A percentile compares a stretch with the other conserved stretches of the same genome.
phyloP scores from a whole-genome alignment of 2,329 filamentous ascomycete genomes.

The Falciphora oryzae region DNA sequence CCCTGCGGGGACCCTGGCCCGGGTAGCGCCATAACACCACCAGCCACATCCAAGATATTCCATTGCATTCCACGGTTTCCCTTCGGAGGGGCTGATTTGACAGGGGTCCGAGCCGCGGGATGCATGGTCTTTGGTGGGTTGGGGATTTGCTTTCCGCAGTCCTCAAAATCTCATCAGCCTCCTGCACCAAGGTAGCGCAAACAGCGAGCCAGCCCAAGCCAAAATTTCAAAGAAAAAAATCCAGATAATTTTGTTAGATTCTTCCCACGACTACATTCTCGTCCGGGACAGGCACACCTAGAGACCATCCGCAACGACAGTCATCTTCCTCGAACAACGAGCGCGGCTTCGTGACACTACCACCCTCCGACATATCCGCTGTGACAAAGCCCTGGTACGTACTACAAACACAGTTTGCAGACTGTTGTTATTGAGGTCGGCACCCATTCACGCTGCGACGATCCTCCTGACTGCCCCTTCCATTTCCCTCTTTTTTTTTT shows the following conservation, averaged over 20 bases:
- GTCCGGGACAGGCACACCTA: background rate
- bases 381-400: background rate
- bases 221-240: background rate
- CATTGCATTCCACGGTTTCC: constrained; percentile 9
- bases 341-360: background rate
- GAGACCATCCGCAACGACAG: background rate
- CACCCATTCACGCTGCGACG: too few species aligned
- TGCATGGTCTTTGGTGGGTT: background rate
- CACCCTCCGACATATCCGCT: background rate
- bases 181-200: constrained; percentile 1
- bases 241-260: background rate
- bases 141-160: background rate
- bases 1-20: background rate
- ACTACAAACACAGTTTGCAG: background rate
- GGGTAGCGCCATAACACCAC: background rate
- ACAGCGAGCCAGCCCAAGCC: background rate
- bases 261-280: background rate
- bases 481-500: background rate
- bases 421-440: background rate
- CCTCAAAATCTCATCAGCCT: constrained; percentile 10
- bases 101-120: constrained; percentile 4
- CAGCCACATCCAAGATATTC: constrained; percentile 11
- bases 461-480: background rate
- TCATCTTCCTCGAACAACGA: background rate
- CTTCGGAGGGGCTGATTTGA: constrained; percentile 10